phyloP scores from a whole-genome alignment of 495 filamentous ascomycete genomes.

The Diplogelasinospora grovesii region DNA sequence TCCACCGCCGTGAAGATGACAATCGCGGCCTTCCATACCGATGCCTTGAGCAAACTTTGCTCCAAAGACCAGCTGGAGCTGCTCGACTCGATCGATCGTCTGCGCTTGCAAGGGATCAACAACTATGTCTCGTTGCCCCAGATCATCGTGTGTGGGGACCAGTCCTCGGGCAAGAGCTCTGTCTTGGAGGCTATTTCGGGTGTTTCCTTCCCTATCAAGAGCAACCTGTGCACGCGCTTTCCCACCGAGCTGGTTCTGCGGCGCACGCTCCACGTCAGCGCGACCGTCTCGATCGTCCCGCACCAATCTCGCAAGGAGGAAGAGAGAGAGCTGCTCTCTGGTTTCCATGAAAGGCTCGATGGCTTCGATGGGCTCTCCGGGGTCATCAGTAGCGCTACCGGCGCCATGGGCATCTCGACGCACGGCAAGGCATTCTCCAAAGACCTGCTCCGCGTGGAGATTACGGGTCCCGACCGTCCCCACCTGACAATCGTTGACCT shows the following conservation, averaged over 20 bases:
- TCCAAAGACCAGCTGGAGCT: slow-evolving; percentile 38
- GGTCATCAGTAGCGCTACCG: slow-evolving; percentile 45
- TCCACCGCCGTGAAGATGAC: no score
- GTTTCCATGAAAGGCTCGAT: slow-evolving; percentile 19
- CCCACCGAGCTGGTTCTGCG: slow-evolving; percentile 57
- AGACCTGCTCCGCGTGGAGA: slow-evolving; percentile 64
- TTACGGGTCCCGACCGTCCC: slow-evolving; percentile 55
- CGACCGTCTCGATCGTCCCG: slow-evolving; percentile 42
- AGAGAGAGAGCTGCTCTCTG: slow-evolving; percentile 17
- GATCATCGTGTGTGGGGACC: slow-evolving; percentile 63
- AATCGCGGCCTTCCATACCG: slow-evolving; percentile 13
- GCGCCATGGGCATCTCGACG: slow-evolving; percentile 43
- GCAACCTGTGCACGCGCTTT: slow-evolving; percentile 58
- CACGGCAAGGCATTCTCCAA: slow-evolving; percentile 46
- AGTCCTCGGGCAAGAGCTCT: slow-evolving; percentile 66
- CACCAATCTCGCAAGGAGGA: slow-evolving; percentile 16
- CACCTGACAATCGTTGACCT: slow-evolving; percentile 66
- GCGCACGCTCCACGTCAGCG: slow-evolving; percentile 22
- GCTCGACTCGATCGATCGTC: slow-evolving; percentile 51
- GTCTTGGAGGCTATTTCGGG: slow-evolving; percentile 66
- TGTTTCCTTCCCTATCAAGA: slow-evolving; percentile 58
- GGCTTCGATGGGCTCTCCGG: slow-evolving; percentile 27
- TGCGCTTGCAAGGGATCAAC: slow-evolving; percentile 50
- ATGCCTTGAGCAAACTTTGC: slow-evolving; percentile 23
- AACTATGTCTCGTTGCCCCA: slow-evolving; percentile 55